Base-by-base conservation (phyloP, 495 filamentous ascomycete genomes). In the Penicillium macrosclerotiorum region DNA sequence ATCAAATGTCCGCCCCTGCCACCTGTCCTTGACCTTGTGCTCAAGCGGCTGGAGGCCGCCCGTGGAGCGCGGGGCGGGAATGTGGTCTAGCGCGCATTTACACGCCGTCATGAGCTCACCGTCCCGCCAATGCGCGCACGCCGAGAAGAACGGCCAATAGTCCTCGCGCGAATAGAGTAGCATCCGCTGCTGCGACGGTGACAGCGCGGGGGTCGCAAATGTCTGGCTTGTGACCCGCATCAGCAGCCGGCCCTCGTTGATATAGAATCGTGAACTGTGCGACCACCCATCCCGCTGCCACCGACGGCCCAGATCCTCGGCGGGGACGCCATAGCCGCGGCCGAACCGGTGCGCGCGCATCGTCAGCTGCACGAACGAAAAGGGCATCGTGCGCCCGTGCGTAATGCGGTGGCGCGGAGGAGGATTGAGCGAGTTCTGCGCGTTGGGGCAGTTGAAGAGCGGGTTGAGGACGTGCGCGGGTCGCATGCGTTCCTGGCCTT, bases 91-190 rank as follows among this genome's bases (percentile, higher is more conserved):
- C 2, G 78, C 76, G 57, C 80, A 83, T 58, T 82, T 82, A 51
- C 76, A 79, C 29, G 73, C 47, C 23, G 68, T 57, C 74, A 80
- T 79, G 7, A 83, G 64, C 30, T 76, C 73, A 42, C 80, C 80
- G 49, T 81, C 73, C 17, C 71, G 67, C 79, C 79, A 82, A 60
- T 83, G 80, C 16, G 76, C 70, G 57, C 79, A 83, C 3, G 64
- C 71, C 7, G 70, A 75, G 71, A 81, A 82, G 50, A 73, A 81
- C 0, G 80, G 79, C 59, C 68, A 74, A 66, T 79, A 82, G 53
- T 83, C 77, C 25, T 80, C 74, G 26, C 76, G 71, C 16, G 69
- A 72, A 62, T 76, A 80, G 14, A 83, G 69, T 5, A 83, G 67
- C 9, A 78, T 56, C 0, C 79, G 74, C 47, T 73, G 59, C 0